Conservation (phyloP, 345 rosid genomes). For the Physaria fendleri region DNA sequence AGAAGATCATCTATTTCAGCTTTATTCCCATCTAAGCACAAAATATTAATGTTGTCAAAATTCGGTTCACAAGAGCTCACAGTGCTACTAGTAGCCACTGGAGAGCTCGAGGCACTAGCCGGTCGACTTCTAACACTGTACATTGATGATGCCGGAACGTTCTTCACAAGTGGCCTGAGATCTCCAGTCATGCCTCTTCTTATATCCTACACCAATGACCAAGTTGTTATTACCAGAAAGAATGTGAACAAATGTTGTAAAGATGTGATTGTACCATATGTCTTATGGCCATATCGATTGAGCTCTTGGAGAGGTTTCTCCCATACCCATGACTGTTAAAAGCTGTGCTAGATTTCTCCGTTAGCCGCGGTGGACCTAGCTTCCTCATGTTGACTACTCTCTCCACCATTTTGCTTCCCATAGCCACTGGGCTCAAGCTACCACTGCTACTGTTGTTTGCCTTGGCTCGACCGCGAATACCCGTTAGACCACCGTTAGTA, state of each 20-base stretch:
- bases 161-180: slow-evolving; percentile 58
- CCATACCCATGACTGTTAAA: slow-evolving; percentile 70
- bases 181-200: slow-evolving; percentile 61
- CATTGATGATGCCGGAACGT: slow-evolving; percentile 70
- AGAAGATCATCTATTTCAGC: slow-evolving; percentile 48
- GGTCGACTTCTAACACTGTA: slow-evolving; percentile 66
- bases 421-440: slow-evolving; percentile 56
- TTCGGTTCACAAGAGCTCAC: slow-evolving; percentile 68
- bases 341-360: slow-evolving; percentile 36
- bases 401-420: slow-evolving; percentile 86
- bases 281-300: slow-evolving; percentile 85
- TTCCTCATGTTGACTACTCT: slow-evolving; percentile 89
- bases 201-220: slow-evolving; percentile 53
- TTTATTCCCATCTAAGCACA: slow-evolving; percentile 48
- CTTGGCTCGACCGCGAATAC: slow-evolving; percentile 32
- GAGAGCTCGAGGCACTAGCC: slow-evolving; percentile 57
- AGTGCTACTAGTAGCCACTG: slow-evolving; percentile 70
- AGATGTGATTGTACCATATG: slow-evolving; percentile 54
- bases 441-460: slow-evolving; percentile 30
- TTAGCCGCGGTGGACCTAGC: slow-evolving; percentile 61
- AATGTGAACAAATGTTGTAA: background rate
- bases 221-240: background rate
- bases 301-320: slow-evolving; percentile 73
- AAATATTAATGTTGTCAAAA: slow-evolving; percentile 46
- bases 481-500: slow-evolving; percentile 28